These are phyloP conservation scores for Scutellaria galericulata DNA, from an alignment of 257 asterid genomes.

Conservation along the genomic window DNA sequence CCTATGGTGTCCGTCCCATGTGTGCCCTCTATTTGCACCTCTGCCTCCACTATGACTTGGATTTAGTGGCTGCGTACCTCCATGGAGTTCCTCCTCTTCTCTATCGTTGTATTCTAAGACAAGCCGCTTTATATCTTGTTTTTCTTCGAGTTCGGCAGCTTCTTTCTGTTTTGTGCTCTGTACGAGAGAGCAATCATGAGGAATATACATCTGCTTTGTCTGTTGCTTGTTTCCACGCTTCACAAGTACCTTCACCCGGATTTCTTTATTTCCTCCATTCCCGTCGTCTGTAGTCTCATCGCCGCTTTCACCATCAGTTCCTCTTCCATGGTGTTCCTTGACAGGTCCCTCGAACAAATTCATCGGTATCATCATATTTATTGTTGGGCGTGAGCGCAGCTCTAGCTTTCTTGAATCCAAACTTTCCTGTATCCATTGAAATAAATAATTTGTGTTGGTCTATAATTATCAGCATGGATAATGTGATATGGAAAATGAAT, in stretches of 20 bases:
- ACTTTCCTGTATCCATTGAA: constrained; percentile 75
- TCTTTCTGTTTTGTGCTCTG: constrained; percentile 96
- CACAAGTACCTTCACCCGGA: constrained; percentile 89
- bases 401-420: constrained; percentile 96
- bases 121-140: constrained; percentile 90
- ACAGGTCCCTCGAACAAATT: constrained; percentile 78
- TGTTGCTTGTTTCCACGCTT: constrained; percentile 96
- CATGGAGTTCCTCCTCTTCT: constrained; percentile 93
- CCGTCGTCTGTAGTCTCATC: constrained; percentile 86
- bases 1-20: constrained; percentile 79
- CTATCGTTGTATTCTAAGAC: constrained; percentile 94
- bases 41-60: constrained; percentile 73
- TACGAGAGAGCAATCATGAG: constrained; percentile 87
- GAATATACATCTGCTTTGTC: constrained; percentile 86
- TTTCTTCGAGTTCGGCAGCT: constrained; percentile 99
- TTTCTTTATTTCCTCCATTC: constrained; percentile 70
- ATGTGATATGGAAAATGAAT: neutral
- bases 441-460: constrained; percentile 5
- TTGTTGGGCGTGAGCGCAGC: constrained; percentile 82
- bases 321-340: constrained; percentile 76
- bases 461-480: neutral
- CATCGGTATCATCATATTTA: constrained; percentile 94
- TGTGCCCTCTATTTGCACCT: constrained; percentile 59
- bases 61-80: constrained; percentile 65
- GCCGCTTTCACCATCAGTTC: constrained; percentile 83